Evolutionary conservation across 108 stramenopile species (phyloP).

Genomic region (Cyclotella cryptica): DNA sequence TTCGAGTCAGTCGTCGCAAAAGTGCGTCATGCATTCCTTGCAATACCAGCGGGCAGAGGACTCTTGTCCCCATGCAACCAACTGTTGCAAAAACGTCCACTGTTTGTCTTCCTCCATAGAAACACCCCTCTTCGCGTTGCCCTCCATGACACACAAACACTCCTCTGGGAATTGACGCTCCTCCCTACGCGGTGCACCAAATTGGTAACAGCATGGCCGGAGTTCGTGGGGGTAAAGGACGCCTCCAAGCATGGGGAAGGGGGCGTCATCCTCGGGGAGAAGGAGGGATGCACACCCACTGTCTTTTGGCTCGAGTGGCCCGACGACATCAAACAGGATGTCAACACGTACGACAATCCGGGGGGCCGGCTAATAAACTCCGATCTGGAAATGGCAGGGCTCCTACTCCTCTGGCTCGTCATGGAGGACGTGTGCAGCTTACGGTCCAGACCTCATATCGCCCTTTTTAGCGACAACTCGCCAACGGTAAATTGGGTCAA

Average conservation of each 20-base stretch:
- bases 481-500: too few species aligned
- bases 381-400: too few species aligned
- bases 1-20: too few species aligned
- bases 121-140: not conserved
- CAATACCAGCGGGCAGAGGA: too few species aligned
- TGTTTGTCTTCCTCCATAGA: not conserved
- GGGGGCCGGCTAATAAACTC: slow-evolving; percentile 36
- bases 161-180: not conserved
- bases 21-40: too few species aligned
- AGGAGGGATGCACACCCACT: not conserved
- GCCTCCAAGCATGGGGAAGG: slow-evolving; percentile 29
- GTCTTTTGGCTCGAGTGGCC: slow-evolving; percentile 32
- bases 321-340: not conserved
- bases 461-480: too few species aligned
- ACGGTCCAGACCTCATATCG: not conserved
- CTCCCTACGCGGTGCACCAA: slow-evolving; percentile 9
- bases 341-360: slow-evolving; percentile 38
- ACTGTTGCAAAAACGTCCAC: not conserved
- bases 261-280: slow-evolving; percentile 35
- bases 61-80: slow-evolving; percentile 8
- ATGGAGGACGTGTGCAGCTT: slow-evolving; percentile 12
- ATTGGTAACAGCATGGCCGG: too few species aligned
- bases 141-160: not conserved
- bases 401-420: too few species aligned
- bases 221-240: slow-evolving; percentile 18